Conservation (phyloP, 441 rosid genomes). For the Gossypium gossypioides region DNA sequence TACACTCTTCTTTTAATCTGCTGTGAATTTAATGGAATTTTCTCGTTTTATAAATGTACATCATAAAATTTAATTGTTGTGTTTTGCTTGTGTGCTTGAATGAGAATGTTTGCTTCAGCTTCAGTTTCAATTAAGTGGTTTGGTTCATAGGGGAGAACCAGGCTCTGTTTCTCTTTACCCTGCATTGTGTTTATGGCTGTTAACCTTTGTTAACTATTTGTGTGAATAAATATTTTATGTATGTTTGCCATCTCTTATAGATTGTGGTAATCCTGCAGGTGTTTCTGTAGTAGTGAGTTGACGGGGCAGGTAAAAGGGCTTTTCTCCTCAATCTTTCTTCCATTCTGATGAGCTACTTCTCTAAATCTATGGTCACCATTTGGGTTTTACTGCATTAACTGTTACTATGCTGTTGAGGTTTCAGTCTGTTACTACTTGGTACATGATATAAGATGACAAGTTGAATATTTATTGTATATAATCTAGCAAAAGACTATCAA, state of each 20-base stretch:
- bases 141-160: neutral
- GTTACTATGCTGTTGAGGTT: neutral
- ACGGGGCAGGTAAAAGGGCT: slow-evolving; percentile 54
- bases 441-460: neutral
- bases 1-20: neutral
- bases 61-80: neutral
- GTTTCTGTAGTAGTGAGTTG: slow-evolving; percentile 49
- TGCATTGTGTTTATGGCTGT: slow-evolving; percentile 15
- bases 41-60: neutral
- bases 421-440: neutral
- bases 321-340: slow-evolving; percentile 1
- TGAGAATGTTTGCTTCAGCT: neutral
- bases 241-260: slow-evolving; percentile 21
- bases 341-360: neutral
- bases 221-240: slow-evolving; percentile 1
- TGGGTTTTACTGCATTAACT: neutral
- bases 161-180: neutral
- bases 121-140: neutral
- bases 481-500: neutral
- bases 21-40: neutral
- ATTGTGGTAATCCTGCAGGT: slow-evolving; percentile 32
- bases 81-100: neutral
- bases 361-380: neutral
- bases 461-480: neutral
- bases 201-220: slow-evolving; percentile 31